Conservation (phyloP, 331 rosid species). For the Ulmus americana region DNA sequence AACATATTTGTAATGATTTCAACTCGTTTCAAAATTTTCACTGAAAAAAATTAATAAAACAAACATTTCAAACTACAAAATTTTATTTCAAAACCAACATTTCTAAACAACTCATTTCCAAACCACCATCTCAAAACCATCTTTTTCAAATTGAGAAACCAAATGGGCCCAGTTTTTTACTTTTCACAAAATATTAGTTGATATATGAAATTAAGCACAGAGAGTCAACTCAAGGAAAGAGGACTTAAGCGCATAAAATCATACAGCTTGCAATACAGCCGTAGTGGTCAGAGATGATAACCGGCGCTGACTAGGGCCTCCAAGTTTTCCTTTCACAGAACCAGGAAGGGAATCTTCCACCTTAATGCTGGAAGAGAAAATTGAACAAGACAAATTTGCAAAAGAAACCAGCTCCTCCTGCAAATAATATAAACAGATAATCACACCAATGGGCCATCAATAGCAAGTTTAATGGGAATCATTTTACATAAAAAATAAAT, state of each 20-base stretch:
- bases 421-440: conserved; percentile 20
- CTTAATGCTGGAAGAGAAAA: conserved; percentile 51
- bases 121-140: no score
- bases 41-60: neutral
- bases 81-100: neutral
- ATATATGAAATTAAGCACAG: neutral
- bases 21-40: no score
- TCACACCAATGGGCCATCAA: conserved; percentile 9
- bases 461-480: conserved; percentile 15
- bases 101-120: no score
- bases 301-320: conserved; percentile 97
- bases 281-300: conserved; percentile 60
- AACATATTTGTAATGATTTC: no score
- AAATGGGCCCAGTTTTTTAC: no score
- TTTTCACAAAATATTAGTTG: no score
- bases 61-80: neutral
- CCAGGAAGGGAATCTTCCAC: conserved; percentile 57
- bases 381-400: conserved; percentile 56
- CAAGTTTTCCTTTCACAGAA: conserved; percentile 86
- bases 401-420: conserved; percentile 73
- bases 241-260: conserved; percentile 28
- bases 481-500: neutral
- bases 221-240: conserved; percentile 13
- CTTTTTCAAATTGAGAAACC: no score
- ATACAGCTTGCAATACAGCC: conserved; percentile 68